These are phyloP conservation scores for Hypoxylon sp. DNA, from an alignment of 2,329 filamentous ascomycete genomes.

Conservation along the genomic window DNA sequence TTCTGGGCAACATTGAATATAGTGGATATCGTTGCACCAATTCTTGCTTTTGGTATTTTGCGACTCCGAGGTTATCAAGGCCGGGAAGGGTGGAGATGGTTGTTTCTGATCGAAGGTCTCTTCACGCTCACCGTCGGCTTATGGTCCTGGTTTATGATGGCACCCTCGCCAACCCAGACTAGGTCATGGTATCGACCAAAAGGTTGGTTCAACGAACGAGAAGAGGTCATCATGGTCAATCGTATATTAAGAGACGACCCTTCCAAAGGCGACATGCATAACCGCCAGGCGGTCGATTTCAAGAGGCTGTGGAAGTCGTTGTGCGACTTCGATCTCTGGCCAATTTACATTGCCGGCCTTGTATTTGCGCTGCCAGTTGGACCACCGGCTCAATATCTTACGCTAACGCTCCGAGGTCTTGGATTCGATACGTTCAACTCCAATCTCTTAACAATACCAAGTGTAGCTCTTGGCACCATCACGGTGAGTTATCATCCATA, in stretches of 20 bases:
- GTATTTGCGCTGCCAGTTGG: conserved; percentile 60
- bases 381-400: conserved; percentile 63
- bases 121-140: conserved; percentile 61
- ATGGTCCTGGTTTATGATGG: conserved; percentile 63
- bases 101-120: conserved; percentile 69
- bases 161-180: conserved; percentile 65
- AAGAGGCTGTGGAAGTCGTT: conserved; percentile 66
- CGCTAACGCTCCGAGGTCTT: conserved; percentile 62
- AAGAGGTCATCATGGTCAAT: conserved; percentile 75
- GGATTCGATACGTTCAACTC: conserved; percentile 64
- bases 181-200: conserved; percentile 70
- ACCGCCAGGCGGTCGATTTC: conserved; percentile 65
- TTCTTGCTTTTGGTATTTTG: conserved; percentile 56
- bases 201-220: conserved; percentile 74
- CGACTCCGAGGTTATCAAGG: conserved; percentile 58
- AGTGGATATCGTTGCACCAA: conserved; percentile 54
- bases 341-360: conserved; percentile 67
- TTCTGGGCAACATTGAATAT: conserved; percentile 55
- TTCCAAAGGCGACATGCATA: conserved; percentile 73
- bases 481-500: conserved; percentile 27
- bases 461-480: conserved; percentile 49
- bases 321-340: conserved; percentile 74
- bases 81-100: conserved; percentile 62
- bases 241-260: conserved; percentile 73
- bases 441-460: conserved; percentile 67